Evolutionary conservation across 2,329 filamentous ascomycete genomes (phyloP).

Genomic region (Drechslerella dactyloides): DNA sequence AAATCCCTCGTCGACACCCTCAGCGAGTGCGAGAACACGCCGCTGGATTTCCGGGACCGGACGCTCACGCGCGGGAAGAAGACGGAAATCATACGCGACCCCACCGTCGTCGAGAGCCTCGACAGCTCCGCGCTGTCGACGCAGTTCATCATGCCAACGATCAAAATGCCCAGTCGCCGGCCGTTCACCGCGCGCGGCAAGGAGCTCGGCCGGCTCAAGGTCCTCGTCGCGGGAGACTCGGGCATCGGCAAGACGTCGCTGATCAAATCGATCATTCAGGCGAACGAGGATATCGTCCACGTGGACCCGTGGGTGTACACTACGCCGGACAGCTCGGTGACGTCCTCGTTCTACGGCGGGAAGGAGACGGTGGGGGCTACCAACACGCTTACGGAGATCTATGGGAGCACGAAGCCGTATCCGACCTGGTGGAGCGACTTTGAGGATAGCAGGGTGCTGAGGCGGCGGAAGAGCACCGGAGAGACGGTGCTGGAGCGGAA

Average conservation of each 20-base stretch:
- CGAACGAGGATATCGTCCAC: slow-evolving; percentile 90
- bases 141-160: slow-evolving; percentile 97
- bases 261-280: slow-evolving; percentile 84
- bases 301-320: slow-evolving; percentile 70
- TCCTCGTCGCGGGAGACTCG: slow-evolving; percentile 81
- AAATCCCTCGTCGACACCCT: slow-evolving; percentile 37
- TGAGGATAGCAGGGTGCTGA: slow-evolving; percentile 68
- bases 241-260: slow-evolving; percentile 87
- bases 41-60: slow-evolving; percentile 41
- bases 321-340: slow-evolving; percentile 50
- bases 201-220: slow-evolving; percentile 81
- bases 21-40: slow-evolving; percentile 24
- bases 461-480: slow-evolving; percentile 72
- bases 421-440: slow-evolving; percentile 88
- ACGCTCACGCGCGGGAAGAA: slow-evolving; percentile 65
- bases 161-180: slow-evolving; percentile 84
- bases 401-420: slow-evolving; percentile 81
- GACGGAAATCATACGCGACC: slow-evolving; percentile 52
- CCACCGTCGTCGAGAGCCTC: slow-evolving; percentile 55
- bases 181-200: slow-evolving; percentile 90
- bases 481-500: slow-evolving; percentile 87
- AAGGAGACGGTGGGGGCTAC: slow-evolving; percentile 52
- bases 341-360: slow-evolving; percentile 52
- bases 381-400: slow-evolving; percentile 68
- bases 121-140: slow-evolving; percentile 60